Evolutionary conservation across 805 yeast genomes (phyloP), one percentile per base, ranked within the genome.

Genomic region (Nakazawaea ambrosiae): DNA sequence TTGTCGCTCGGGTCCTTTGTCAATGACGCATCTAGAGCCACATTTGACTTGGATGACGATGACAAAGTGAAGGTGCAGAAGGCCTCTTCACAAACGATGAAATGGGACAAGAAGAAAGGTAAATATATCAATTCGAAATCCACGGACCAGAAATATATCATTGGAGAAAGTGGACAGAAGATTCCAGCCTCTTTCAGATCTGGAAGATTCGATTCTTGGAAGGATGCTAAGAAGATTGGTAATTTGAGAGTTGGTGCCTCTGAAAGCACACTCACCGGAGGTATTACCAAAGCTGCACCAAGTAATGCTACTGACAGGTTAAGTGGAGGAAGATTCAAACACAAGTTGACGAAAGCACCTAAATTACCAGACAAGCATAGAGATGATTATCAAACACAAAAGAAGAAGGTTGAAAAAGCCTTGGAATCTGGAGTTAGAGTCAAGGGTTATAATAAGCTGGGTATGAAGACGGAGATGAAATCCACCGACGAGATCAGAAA

Each of bases 161-260:
- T 87, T 46, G 95, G 97, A 44, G 99, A 92, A 58, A 81, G 86
- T 58, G 99, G 99, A 6, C 88, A 82, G 50, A 76, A 75, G 55
- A 76, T 92, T 34, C 96, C 97, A 5, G 97, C 98, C 1, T 72
- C 92, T 11, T 87, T 79, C 63, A 73, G 85, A 53, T 79, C 95
- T 2, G 99, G 99, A 32, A 78, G 86, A 47, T 92, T 77, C 53
- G 97, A 89, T 39, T 81, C 80, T 30, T 92, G 99, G 99, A 83
- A 83, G 55, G 70, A 78, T 46, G 75, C 78, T 27, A 74, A 87
- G 57, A 75, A 71, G 46, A 52, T 76, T 31, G 67, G 69, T 37
- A 68, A 76, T 32, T 49, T 52, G 23, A 63, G 61, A 35, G 75
- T 70, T 19, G 88, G 85, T 10, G 64, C 81, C 0, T 54, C 64